Evolutionary conservation across 2,329 filamentous ascomycete genomes (phyloP).

Genomic region (Lachnellula subtilissima): DNA sequence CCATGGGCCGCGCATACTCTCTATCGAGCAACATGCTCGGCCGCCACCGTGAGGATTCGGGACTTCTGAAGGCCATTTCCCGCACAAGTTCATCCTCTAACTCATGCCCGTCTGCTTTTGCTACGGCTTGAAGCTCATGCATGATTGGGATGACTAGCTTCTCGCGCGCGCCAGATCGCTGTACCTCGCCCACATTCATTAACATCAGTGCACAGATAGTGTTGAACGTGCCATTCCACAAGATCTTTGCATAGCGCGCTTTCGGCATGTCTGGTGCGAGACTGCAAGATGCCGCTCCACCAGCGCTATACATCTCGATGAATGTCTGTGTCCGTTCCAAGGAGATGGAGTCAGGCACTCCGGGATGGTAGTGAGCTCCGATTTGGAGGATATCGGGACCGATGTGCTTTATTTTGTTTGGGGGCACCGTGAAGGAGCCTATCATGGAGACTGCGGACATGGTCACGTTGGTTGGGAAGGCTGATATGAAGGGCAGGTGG

Average conservation of each 20-base stretch:
- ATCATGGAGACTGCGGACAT: constrained; percentile 22
- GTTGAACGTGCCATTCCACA: constrained; percentile 24
- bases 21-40: constrained; percentile 48
- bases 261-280: constrained; percentile 18
- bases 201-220: constrained; percentile 18
- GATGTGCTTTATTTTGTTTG: constrained; percentile 15
- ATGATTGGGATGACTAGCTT: constrained; percentile 24
- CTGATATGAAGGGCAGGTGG: constrained; percentile 15
- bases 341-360: constrained; percentile 13
- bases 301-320: constrained; percentile 16
- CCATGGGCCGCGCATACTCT: constrained; percentile 45
- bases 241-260: constrained; percentile 18
- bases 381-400: constrained; percentile 16
- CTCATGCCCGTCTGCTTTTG: constrained; percentile 19
- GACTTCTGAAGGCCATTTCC: constrained; percentile 10
- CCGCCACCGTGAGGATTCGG: constrained; percentile 9
- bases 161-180: constrained; percentile 21
- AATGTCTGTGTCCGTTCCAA: constrained; percentile 14
- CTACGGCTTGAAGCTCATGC: constrained; percentile 23
- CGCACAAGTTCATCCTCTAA: constrained; percentile 16
- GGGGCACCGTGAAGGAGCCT: constrained; percentile 10
- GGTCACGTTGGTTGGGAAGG: constrained; percentile 17
- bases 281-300: constrained; percentile 12
- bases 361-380: constrained; percentile 18
- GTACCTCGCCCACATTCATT: constrained; percentile 19